phyloP scores from a whole-genome alignment of 306 rosid species.

The Parietaria judaica region DNA sequence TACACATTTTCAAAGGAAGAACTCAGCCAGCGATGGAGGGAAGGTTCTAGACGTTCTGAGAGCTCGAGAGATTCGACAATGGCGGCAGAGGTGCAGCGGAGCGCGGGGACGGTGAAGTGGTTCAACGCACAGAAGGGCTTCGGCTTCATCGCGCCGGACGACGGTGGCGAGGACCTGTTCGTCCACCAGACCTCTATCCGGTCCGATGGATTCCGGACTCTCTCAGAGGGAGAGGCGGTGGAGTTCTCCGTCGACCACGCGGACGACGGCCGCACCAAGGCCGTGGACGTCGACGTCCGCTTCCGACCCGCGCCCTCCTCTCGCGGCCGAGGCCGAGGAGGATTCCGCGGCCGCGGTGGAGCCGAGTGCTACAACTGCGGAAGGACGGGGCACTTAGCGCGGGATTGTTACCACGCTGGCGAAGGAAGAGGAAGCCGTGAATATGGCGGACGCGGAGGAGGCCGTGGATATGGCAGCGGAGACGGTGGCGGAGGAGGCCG shows the following conservation, averaged over 20 bases:
- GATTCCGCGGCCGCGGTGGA: conserved; percentile 10
- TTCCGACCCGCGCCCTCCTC: conserved; percentile 30
- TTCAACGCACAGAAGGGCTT: conserved; percentile 69
- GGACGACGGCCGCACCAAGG: conserved; percentile 56
- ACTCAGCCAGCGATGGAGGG: background rate
- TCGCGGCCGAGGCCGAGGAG: conserved; percentile 16
- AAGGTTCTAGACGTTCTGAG: background rate
- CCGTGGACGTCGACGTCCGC: conserved; percentile 45
- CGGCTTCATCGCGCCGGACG: conserved; percentile 69
- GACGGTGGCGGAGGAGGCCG: conserved; percentile 18
- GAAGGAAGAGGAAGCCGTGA: conserved; percentile 21
- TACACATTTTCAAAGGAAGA: no score
- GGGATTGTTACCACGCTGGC: conserved; percentile 39
- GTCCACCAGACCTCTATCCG: conserved; percentile 75
- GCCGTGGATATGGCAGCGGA: conserved; percentile 20
- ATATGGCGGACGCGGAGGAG: conserved; percentile 15
- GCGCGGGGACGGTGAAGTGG: conserved; percentile 72
- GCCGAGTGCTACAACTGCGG: conserved; percentile 68
- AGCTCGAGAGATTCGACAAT: conserved; percentile 9
- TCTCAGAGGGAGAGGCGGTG: conserved; percentile 52
- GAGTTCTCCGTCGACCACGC: conserved; percentile 44
- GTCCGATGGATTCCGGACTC: conserved; percentile 62
- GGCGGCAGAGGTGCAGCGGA: conserved; percentile 50
- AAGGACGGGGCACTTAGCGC: conserved; percentile 55
- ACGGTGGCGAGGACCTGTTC: conserved; percentile 60